phyloP scores from a whole-genome alignment of 441 rosid species.

The Caryocar brasiliense region DNA sequence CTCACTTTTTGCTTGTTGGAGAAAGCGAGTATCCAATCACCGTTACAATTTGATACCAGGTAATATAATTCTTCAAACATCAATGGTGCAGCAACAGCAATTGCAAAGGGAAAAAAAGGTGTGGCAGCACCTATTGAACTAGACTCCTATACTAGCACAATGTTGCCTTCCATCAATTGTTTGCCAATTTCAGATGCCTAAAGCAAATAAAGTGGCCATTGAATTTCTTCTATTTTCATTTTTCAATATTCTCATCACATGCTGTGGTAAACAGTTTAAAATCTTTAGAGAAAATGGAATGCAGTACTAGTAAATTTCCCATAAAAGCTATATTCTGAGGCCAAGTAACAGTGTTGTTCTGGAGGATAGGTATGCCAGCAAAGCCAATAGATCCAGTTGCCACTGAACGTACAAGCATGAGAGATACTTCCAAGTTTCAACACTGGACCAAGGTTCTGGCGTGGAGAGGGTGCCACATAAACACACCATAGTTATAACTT shows the following conservation, averaged over 20 bases:
- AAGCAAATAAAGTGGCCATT: not conserved
- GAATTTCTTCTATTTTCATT: too few species aligned
- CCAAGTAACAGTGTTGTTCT: not conserved
- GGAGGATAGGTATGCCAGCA: not conserved
- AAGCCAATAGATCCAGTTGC: not conserved
- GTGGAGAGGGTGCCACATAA: too few species aligned
- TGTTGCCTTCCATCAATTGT: slow-evolving; percentile 1
- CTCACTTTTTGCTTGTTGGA: slow-evolving; percentile 53
- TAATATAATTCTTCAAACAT: not conserved
- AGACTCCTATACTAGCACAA: not conserved
- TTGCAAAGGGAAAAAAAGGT: too few species aligned
- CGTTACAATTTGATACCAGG: slow-evolving; percentile 20
- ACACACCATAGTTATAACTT: too few species aligned
- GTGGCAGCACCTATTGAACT: too few species aligned
- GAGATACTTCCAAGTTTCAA: not conserved
- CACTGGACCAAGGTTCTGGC: too few species aligned
- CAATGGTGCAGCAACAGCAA: too few species aligned
- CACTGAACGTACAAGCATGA: not conserved
- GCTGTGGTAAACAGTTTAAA: too few species aligned
- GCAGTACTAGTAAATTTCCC: too few species aligned
- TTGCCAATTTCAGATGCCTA: not conserved
- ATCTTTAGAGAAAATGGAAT: too few species aligned
- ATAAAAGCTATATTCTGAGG: slow-evolving; percentile 23
- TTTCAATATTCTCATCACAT: too few species aligned
- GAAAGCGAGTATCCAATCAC: slow-evolving; percentile 45